These are phyloP conservation scores for Arachnomyces sp. DNA, from an alignment of 2,329 filamentous ascomycete genomes.

Conservation along the genomic window DNA sequence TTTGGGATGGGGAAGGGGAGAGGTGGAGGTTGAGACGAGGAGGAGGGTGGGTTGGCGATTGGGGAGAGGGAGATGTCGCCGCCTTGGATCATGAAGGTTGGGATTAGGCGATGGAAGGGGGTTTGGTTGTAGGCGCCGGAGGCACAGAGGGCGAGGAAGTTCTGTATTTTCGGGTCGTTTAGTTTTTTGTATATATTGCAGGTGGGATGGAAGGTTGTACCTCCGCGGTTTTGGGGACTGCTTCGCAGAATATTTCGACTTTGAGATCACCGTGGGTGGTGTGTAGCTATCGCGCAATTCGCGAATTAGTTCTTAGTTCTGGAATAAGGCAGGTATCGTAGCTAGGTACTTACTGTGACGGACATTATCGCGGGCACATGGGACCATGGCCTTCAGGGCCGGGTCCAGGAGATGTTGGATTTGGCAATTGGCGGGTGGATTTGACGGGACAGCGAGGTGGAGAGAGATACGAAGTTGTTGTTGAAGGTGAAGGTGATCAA, in stretches of 20 bases:
- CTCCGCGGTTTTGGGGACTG: constrained; percentile 85
- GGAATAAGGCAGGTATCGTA: no score
- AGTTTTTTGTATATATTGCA: background rate
- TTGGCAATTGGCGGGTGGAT: no score
- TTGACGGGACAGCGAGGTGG: no score
- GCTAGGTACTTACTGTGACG: no score
- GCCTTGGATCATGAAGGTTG: constrained; percentile 58
- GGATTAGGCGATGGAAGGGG: constrained; percentile 57
- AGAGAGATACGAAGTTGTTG: no score
- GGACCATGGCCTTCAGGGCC: no score
- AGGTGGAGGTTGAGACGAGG: constrained; percentile 32
- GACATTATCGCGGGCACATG: no score
- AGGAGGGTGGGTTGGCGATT: constrained; percentile 32
- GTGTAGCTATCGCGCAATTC: constrained; percentile 54
- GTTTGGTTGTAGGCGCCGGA: constrained; percentile 53
- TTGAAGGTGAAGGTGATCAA: no score
- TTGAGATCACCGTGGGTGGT: constrained; percentile 87
- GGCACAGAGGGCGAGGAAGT: constrained; percentile 60
- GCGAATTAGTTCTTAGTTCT: no score
- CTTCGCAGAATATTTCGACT: constrained; percentile 92
- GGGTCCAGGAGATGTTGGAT: no score
- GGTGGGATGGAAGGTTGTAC: constrained; percentile 32
- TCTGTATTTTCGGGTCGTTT: constrained; percentile 30
- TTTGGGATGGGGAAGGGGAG: constrained; percentile 45
- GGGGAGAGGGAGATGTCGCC: constrained; percentile 44